Evolutionary conservation across 306 rosid species (phyloP).

Genomic region (Quercus aquifolioides): DNA sequence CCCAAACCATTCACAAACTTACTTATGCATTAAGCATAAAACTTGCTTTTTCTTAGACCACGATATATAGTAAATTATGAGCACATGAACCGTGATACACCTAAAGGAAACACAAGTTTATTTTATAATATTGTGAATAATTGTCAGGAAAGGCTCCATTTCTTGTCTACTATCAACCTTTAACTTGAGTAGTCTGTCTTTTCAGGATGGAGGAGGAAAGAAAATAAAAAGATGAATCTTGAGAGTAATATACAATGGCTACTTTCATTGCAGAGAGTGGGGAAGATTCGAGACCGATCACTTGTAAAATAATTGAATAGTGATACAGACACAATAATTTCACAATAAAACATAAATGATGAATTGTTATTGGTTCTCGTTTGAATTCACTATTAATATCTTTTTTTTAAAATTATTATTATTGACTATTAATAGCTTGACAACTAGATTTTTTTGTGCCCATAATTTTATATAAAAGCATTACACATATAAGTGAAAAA

Average conservation of each 20-base stretch:
- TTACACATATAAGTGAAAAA: too few species aligned
- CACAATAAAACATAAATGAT: too few species aligned
- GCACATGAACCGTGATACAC: conserved; percentile 15
- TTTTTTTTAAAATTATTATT: too few species aligned
- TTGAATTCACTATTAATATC: too few species aligned
- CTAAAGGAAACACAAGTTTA: conserved; percentile 2
- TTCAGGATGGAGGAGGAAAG: background rate
- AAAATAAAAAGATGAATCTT: background rate
- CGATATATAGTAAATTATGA: conserved; percentile 5
- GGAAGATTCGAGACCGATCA: background rate
- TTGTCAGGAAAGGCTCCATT: conserved; percentile 29
- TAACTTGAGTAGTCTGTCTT: background rate
- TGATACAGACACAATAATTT: too few species aligned
- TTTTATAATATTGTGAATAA: conserved; percentile 10
- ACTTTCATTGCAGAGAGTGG: background rate
- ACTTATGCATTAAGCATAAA: conserved; percentile 64
- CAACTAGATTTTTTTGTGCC: too few species aligned
- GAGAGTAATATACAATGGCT: background rate
- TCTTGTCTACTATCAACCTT: background rate
- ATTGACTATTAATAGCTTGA: too few species aligned
- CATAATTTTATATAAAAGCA: too few species aligned
- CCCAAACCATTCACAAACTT: conserved; percentile 30
- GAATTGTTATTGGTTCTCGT: too few species aligned
- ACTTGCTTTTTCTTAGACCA: conserved; percentile 21
- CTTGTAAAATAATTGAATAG: background rate